These are phyloP conservation scores for Albophoma yamanashiensis DNA, from an alignment of 2,329 filamentous ascomycete genomes.

Conservation along the genomic window DNA sequence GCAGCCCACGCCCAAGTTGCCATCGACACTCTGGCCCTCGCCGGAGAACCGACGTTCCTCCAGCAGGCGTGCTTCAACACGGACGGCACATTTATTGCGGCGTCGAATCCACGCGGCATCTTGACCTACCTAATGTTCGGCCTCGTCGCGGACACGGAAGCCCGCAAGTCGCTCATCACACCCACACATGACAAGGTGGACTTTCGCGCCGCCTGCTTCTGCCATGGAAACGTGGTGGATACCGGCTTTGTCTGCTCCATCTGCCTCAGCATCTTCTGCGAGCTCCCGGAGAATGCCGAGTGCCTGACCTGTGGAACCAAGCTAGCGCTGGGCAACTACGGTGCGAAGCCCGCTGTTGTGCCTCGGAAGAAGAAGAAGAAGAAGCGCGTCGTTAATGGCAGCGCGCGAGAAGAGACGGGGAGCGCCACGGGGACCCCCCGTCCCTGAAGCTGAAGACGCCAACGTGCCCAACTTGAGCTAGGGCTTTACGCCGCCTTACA, in stretches of 20 bases:
- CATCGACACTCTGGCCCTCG: slow-evolving; percentile 83
- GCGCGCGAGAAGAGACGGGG: slow-evolving; percentile 42
- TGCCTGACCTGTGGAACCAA: slow-evolving; percentile 79
- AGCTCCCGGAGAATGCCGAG: slow-evolving; percentile 47
- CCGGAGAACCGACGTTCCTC: slow-evolving; percentile 79
- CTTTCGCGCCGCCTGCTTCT: slow-evolving; percentile 97
- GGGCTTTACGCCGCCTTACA: background rate
- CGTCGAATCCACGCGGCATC: slow-evolving; percentile 54
- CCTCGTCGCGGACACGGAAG: slow-evolving; percentile 58
- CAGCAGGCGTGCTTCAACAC: slow-evolving; percentile 73
- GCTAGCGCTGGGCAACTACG: slow-evolving; percentile 66
- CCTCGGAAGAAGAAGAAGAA: slow-evolving; percentile 66
- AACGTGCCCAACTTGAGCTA: background rate
- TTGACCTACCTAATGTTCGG: slow-evolving; percentile 93
- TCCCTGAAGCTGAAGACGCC: slow-evolving; percentile 14
- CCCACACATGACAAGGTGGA: slow-evolving; percentile 83
- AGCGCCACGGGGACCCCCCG: slow-evolving; percentile 51
- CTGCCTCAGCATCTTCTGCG: slow-evolving; percentile 88
- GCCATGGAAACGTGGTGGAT: slow-evolving; percentile 82
- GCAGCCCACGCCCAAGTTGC: slow-evolving; percentile 80
- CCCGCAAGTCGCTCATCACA: slow-evolving; percentile 53
- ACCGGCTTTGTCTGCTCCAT: slow-evolving; percentile 93
- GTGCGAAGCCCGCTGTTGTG: slow-evolving; percentile 65
- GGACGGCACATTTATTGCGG: slow-evolving; percentile 43
- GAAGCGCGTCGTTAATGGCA: slow-evolving; percentile 50